These are phyloP conservation scores for Suillus subaureus DNA, from an alignment of 768 basidiomycete genomes.

Conservation along the genomic window DNA sequence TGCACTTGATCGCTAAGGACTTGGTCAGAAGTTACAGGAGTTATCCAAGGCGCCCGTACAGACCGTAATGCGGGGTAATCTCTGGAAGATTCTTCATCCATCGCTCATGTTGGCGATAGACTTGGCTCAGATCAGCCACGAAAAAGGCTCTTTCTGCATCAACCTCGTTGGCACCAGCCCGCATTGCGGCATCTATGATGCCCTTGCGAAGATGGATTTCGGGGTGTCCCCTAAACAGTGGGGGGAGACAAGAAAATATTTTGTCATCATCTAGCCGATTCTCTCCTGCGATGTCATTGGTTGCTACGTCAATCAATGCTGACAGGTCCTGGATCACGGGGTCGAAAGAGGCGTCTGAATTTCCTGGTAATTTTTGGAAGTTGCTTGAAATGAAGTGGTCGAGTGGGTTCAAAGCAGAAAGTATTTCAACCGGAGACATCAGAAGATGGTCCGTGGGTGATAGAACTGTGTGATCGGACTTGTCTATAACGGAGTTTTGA, in stretches of 20 bases:
- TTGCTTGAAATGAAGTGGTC: conserved; percentile 30
- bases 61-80: conserved; percentile 94
- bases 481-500: conserved; percentile 24
- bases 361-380: conserved; percentile 28
- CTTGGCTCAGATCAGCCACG: conserved; percentile 88
- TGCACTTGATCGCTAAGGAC: conserved; percentile 88
- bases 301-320: conserved; percentile 3
- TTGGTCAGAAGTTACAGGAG: conserved; percentile 29
- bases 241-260: conserved; percentile 65
- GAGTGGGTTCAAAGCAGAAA: conserved; percentile 34
- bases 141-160: conserved; percentile 96
- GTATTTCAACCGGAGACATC: conserved; percentile 64
- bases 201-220: conserved; percentile 76
- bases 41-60: conserved; percentile 30
- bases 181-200: conserved; percentile 64
- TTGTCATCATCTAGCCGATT: conserved; percentile 39
- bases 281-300: conserved; percentile 2
- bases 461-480: conserved; percentile 21
- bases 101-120: conserved; percentile 82
- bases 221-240: conserved; percentile 67
- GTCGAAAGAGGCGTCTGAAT: conserved; percentile 13
- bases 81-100: conserved; percentile 80
- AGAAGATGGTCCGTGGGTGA: conserved; percentile 27
- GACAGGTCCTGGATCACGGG: conserved; percentile 5
- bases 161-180: conserved; percentile 52